These are phyloP conservation scores for Ophiostoma australiae DNA, from an alignment of 2,329 filamentous ascomycete genomes.

Conservation along the genomic window DNA sequence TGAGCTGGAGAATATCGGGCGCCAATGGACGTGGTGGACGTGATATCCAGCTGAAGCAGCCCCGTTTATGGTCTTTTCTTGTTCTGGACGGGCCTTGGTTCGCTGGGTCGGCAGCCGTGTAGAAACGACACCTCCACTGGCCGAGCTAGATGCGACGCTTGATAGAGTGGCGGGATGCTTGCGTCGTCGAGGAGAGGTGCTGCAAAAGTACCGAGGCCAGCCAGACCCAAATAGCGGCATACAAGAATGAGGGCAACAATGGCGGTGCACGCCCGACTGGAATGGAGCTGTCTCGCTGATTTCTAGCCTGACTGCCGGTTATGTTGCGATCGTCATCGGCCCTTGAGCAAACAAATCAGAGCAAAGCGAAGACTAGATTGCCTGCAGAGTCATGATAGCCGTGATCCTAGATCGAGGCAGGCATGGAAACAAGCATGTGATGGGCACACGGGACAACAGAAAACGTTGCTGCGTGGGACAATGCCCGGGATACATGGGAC, in stretches of 20 bases:
- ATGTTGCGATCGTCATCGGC: neutral
- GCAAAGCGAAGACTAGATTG: neutral
- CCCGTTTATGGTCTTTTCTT: constrained; percentile 5
- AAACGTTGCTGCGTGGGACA: neutral
- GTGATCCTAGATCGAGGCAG: neutral
- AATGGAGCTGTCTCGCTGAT: constrained; percentile 1
- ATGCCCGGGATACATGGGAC: neutral
- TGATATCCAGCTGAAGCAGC: neutral
- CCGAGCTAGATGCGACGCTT: neutral
- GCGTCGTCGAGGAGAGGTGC: neutral
- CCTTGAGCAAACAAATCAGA: neutral
- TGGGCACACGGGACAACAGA: neutral
- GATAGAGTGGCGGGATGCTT: constrained; percentile 12
- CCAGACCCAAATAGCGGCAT: neutral
- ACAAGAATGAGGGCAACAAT: neutral
- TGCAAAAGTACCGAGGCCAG: neutral
- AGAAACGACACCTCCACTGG: neutral
- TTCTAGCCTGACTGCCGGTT: neutral
- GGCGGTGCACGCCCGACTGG: neutral
- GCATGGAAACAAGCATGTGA: neutral
- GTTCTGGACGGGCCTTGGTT: neutral
- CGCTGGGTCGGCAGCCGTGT: neutral
- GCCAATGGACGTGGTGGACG: too few relatives aligned
- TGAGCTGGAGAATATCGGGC: neutral
- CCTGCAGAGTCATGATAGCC: neutral